Base-by-base conservation (phyloP, 2,329 filamentous ascomycete species). In the Canariomyces notabilis region DNA sequence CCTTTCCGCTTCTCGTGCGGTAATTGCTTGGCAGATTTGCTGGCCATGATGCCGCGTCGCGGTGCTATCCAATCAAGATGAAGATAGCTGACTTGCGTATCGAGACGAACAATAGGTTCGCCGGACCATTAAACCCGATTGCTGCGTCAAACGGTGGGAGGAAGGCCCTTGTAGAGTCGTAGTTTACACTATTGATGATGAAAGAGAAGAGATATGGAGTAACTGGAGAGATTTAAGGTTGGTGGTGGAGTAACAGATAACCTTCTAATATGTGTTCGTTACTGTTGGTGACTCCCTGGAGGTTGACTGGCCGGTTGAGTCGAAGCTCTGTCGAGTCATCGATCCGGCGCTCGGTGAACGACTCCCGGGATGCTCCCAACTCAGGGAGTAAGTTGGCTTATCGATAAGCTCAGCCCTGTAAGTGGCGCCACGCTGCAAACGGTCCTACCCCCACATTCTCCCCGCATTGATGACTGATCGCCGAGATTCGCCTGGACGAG, bases 1-100 rank as follows among this genome's bases (percentile, higher is more conserved):
- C 89, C 89, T 70, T 87, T 89, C 57, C 88, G 84, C 66, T 86
- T 80, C 68, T 95, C 90, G 61, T 88, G 82, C 33, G 80, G 76
- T 48, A 83, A 78, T 61, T 82, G 77, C 65, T 83, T 87, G 48
- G 67, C 64, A 57, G 69, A 59, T 68, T 74, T 79, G 46, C 61
- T 68, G 35, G 77, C 68, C 79, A 82, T 83, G 51, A 22, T 15
- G 23, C 3, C 11, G 6, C 23, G 5, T 4, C 12, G 11, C 9
- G 8, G 18, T 19, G 33, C 3, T n/a, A 15, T 39, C 5, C 21
- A 18, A 23, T 20, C 21, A 29, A 32, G 12, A 12, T 5, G 21
- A 29, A 23, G 6, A 4, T 15, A 6, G 38, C 19, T 14, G 37
- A 14, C 39, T 22, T 44, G 41, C 18, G 1, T 34, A 16, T 4